A percentile compares a stretch with the other conserved stretches of the same genome.
Evolutionary conservation across 169 alveolate species (phyloP).

Genomic region (Cryptosporidium sp.): DNA sequence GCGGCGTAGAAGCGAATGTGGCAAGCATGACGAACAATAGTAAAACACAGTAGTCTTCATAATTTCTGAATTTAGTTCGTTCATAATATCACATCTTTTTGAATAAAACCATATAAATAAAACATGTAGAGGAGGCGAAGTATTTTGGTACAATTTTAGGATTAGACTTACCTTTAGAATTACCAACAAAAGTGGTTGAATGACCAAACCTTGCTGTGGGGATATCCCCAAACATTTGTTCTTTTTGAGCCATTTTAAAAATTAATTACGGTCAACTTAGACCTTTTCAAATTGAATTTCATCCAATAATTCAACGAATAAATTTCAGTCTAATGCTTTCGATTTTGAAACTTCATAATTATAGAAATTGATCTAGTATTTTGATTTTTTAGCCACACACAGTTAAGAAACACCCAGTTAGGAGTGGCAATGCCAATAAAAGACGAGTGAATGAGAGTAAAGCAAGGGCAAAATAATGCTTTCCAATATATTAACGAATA

Average conservation of each 20-base stretch:
- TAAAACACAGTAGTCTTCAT: too few species aligned
- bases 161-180: constrained; percentile 80
- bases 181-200: constrained; percentile 93
- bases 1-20: neutral
- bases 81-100: neutral
- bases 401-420: neutral
- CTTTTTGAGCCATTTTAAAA: constrained; percentile 61
- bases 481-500: neutral
- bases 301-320: constrained; percentile 10
- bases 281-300: constrained; percentile 5
- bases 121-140: neutral
- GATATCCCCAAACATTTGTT: constrained; percentile 88
- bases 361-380: neutral
- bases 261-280: neutral
- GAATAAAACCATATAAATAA: neutral
- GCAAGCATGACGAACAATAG: too few species aligned
- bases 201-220: constrained; percentile 98
- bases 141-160: neutral
- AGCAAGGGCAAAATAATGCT: neutral
- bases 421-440: neutral
- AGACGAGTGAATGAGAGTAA: neutral
- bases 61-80: too few species aligned
- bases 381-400: neutral
- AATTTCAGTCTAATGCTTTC: neutral
- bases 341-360: constrained; percentile 19